Percentiles rank a stretch among this genome's conserved stretches.
These are phyloP conservation scores for Auxenochlorella pyrenoidosa DNA, from an alignment of 139 green algal species.

Conservation along the genomic window DNA sequence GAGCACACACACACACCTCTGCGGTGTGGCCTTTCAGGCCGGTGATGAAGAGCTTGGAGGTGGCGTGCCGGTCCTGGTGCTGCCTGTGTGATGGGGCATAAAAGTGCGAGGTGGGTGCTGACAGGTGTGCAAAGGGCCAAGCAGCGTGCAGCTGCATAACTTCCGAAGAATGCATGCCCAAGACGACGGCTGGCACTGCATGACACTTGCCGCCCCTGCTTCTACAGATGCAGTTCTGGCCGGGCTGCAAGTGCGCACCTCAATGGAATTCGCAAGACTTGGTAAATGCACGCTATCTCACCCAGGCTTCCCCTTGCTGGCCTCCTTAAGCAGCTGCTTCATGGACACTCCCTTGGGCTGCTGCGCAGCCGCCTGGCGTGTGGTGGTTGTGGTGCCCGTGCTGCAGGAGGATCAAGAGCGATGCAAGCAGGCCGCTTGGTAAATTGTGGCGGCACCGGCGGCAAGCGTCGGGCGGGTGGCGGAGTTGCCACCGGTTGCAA, in stretches of 20 bases:
- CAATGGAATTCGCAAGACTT: too few relatives aligned
- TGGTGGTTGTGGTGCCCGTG: neutral
- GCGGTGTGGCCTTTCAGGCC: slow-evolving; percentile 17
- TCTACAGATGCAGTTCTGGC: too few relatives aligned
- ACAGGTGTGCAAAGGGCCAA: neutral
- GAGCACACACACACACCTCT: neutral
- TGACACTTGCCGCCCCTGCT: too few relatives aligned
- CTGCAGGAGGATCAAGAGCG: neutral
- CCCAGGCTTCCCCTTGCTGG: slow-evolving; percentile 28
- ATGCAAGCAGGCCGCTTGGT: neutral
- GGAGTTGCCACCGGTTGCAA: neutral
- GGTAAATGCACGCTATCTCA: neutral
- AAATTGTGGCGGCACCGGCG: neutral
- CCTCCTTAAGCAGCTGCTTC: slow-evolving; percentile 22
- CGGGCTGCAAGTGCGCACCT: too few relatives aligned
- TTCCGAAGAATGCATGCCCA: too few relatives aligned
- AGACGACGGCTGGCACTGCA: too few relatives aligned
- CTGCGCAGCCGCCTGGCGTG: neutral
- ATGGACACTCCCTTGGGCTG: slow-evolving; percentile 22
- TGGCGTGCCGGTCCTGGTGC: slow-evolving; percentile 5
- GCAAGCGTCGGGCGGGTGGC: neutral
- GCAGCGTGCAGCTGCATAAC: neutral
- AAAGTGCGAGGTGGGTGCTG: neutral
- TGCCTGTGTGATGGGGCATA: neutral
- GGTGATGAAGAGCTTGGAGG: slow-evolving; percentile 36